Base-by-base conservation (phyloP, 2,329 filamentous ascomycete species). In the Daldinia eschscholtzii region DNA sequence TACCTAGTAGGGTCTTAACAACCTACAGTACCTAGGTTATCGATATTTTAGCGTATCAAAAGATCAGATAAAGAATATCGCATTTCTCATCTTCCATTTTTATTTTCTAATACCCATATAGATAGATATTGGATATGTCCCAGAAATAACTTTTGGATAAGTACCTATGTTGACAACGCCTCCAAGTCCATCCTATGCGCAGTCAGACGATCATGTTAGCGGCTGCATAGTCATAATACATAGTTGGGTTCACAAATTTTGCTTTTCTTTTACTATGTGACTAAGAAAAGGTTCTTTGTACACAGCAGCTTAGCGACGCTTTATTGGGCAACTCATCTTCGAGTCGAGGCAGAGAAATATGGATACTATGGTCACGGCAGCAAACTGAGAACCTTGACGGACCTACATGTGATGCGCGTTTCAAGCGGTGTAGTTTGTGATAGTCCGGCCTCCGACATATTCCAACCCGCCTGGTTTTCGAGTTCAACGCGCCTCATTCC, bases 381-480 rank as follows among this genome's bases (percentile, higher is more conserved):
- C 26, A 52, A 53, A 35, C 18, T 39, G 57, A 68, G 68, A 59
- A 68, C 68, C 68, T 64, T 70, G 68, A 55, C 58, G 68, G 68
- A 53, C 59, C 12, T 58, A 28, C 18, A n/a, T 64, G 59, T 61
- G 65, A 57, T 59, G 44, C 12, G 33, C 12, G 42, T 62, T 55
- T 61, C 52, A 60, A 58, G 68, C 68, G 65, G 68, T 70, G 65
- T 70, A 53, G 18, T 52, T 52, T 26, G 26, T 26, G 9, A 52
- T 15, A 12, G 42, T 26, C 44, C 23, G 44, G 20, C 12, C 20
- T 48, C 44, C 44, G 44, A 10, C 20, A 26, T 26, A 26, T 20
- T 48, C 12, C 44, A 26, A 28, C 23, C 23, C 44, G 44, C 23
- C 23, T 28, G 20, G 20, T 20, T 18, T 26, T 15, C 35, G 12